Evolutionary conservation across 306 rosid genomes (phyloP).

Genomic region (Spatholobus suberectus): DNA sequence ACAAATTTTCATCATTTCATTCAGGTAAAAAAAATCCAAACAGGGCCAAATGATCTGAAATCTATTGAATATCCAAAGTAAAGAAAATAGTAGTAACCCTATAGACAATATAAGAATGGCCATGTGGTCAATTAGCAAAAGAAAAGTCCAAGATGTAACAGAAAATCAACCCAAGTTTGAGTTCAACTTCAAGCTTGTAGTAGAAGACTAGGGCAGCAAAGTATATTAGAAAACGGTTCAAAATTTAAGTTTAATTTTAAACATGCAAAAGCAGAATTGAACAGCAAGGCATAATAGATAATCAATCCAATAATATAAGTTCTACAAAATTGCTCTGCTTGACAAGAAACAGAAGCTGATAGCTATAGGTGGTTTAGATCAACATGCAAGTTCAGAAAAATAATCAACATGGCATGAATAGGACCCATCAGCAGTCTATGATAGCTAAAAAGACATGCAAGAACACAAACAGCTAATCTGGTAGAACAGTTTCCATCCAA

Average conservation of each 20-base stretch:
- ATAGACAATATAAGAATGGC: too few relatives aligned
- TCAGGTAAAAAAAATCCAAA: background rate
- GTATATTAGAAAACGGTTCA: background rate
- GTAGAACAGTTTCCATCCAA: background rate
- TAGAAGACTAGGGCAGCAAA: too few relatives aligned
- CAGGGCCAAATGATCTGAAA: background rate
- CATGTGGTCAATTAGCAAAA: too few relatives aligned
- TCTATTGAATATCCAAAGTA: too few relatives aligned
- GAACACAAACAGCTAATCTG: background rate
- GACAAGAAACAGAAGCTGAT: background rate
- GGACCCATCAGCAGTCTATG: background rate
- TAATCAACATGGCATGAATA: background rate
- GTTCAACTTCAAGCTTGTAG: too few relatives aligned
- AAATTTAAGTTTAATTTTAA: background rate
- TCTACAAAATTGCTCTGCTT: background rate
- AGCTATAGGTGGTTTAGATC: background rate
- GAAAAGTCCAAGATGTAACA: too few relatives aligned
- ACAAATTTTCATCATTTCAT: background rate
- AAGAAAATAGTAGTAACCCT: too few relatives aligned
- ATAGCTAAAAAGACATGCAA: background rate
- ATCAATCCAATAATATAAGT: background rate
- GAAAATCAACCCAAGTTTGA: too few relatives aligned
- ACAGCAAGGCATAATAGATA: background rate
- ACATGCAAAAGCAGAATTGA: background rate
- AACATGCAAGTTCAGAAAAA: background rate